Evolutionary conservation across 352 stramenopile species (phyloP).

Genomic region (Pythium phragmiticola): DNA sequence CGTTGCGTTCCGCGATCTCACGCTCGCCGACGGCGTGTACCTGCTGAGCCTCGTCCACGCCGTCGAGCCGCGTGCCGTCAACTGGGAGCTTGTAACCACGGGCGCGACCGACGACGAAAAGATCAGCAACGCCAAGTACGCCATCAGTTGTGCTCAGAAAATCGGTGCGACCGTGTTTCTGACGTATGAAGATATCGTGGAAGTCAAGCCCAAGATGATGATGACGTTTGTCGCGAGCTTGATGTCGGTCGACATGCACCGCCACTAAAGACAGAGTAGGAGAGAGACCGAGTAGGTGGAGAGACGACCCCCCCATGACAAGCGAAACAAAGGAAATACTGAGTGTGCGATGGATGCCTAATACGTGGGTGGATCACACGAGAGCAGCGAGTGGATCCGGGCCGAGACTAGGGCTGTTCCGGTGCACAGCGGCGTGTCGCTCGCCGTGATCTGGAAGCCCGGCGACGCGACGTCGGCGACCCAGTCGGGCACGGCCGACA

Average conservation of each 20-base stretch:
- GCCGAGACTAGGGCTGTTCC: neutral
- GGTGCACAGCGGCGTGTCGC: conserved; percentile 9
- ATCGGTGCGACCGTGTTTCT: conserved; percentile 92
- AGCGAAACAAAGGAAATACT: no score
- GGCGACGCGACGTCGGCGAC: neutral
- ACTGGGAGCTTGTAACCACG: conserved; percentile 87
- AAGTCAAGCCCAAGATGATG: conserved; percentile 94
- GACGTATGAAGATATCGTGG: conserved; percentile 93
- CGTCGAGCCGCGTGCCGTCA: conserved; percentile 85
- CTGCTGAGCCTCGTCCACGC: conserved; percentile 86
- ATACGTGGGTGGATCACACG: neutral
- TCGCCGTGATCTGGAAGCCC: neutral
- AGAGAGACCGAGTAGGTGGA: neutral
- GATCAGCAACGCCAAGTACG: conserved; percentile 91
- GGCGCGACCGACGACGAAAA: conserved; percentile 78
- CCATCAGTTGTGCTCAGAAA: conserved; percentile 91
- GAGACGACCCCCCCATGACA: no score
- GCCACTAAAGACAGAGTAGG: conserved; percentile 21
- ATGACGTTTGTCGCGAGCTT: conserved; percentile 88
- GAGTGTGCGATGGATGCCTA: no score
- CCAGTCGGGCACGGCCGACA: conserved; percentile 15
- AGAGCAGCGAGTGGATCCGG: neutral
- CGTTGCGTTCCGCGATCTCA: conserved; percentile 79
- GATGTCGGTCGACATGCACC: conserved; percentile 81
- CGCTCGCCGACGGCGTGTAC: conserved; percentile 78